Evolutionary conservation across 495 filamentous ascomycete genomes (phyloP), one percentile per base, ranked within the genome.

Genomic region (Elasticomyces elasticus): DNA sequence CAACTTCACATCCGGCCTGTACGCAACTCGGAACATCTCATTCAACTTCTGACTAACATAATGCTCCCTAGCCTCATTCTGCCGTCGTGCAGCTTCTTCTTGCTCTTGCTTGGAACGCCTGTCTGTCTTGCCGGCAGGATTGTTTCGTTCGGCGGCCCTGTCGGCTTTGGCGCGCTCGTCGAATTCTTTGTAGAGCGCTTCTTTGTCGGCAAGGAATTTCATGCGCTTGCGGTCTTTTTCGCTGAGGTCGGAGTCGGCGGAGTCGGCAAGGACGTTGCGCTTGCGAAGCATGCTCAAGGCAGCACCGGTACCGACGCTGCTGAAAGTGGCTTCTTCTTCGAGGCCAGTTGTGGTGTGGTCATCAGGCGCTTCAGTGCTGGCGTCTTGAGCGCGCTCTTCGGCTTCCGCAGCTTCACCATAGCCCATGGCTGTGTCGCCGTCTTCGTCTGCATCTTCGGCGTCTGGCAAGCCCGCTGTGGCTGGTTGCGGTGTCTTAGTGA

Each of bases 1-100:
- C 52, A 98, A 76, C 65, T 94, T 79, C 24, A 98, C 82, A 63
- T 85, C 82, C 1, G 92, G 92, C 69, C 86, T 87, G 71, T 96
- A 98, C 51, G 88, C n/a, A n/a, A 81, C 48, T 80, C 79, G 61
- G 83, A 84, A 98, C 43, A 91, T 75, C 50, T 91, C 83, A 25
- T 86, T 85, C 68, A 90, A 77, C 62, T 87, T 78, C 49, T 86
- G 78, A 13, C 87, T 81, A 60, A 92, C 85, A 45, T 82, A 78
- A 62, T 85, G 82, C 53, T 98, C 92, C 54, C 90, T 83, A 54
- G 80, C 76, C 56, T 83, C 84, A 72, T 97, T 98, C 71, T 94
- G 85, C 65, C 80, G 80, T 5, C 86, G 82, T 0, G 87, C 84
- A 69, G 87, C 82, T 51, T 94, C 89, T 66, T 98, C 90, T n/a